These are phyloP conservation scores for Buxus sempervirens DNA, from an alignment of 164 flowering plant species.

Conservation along the genomic window DNA sequence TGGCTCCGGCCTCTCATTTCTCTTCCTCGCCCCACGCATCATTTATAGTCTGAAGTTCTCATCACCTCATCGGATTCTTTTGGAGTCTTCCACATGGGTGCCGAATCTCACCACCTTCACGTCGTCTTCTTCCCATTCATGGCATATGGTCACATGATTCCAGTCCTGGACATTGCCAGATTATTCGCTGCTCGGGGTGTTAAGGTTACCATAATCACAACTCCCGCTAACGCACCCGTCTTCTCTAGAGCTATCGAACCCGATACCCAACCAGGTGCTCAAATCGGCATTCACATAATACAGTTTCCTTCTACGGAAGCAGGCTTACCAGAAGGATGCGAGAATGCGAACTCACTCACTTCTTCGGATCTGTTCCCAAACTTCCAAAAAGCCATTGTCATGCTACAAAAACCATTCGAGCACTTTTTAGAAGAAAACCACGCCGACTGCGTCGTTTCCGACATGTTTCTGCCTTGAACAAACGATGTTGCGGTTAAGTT, in stretches of 20 bases:
- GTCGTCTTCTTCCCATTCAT: slow-evolving; percentile 43
- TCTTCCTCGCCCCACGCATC: too few relatives aligned
- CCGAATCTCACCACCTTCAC: slow-evolving; percentile 11
- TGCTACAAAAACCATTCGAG: slow-evolving; percentile 38
- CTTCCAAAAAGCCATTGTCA: slow-evolving; percentile 18
- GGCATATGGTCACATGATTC: slow-evolving; percentile 56
- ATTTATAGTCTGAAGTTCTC: too few relatives aligned
- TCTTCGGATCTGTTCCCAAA: slow-evolving; percentile 2
- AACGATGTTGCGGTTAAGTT: slow-evolving; percentile 31
- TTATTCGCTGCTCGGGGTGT: slow-evolving; percentile 43
- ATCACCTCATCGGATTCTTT: too few relatives aligned
- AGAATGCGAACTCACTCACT: slow-evolving; percentile 18
- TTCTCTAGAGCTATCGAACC: slow-evolving; percentile 21
- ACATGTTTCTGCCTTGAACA: slow-evolving; percentile 58
- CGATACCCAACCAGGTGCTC: slow-evolving; percentile 7
- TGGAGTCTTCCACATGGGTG: too few relatives aligned
- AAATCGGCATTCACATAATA: slow-evolving; percentile 18
- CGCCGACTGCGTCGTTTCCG: slow-evolving; percentile 52
- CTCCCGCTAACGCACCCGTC: slow-evolving; percentile 29
- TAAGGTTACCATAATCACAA: slow-evolving; percentile 42
- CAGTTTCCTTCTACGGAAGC: slow-evolving; percentile 28
- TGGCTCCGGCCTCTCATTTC: too few relatives aligned
- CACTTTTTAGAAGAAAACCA: slow-evolving; percentile 18
- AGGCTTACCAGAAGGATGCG: slow-evolving; percentile 42
- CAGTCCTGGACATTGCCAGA: slow-evolving; percentile 47